phyloP scores from a whole-genome alignment of 805 yeast species.

The Barnettozyma botsteinii region DNA sequence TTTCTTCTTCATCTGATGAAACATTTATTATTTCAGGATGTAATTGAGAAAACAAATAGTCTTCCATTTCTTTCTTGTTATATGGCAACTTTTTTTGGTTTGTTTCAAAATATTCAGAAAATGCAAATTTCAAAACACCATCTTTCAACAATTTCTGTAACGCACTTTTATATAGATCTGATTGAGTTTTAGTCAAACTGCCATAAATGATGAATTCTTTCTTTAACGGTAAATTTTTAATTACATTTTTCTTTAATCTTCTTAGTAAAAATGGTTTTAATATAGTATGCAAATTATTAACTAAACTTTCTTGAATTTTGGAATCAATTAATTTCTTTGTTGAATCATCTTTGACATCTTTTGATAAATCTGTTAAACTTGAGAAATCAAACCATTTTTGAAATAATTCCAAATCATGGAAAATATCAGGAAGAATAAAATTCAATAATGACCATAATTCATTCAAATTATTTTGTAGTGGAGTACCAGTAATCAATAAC shows the following conservation, averaged over 20 bases:
- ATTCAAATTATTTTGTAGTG: constrained; percentile 82
- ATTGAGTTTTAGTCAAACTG: constrained; percentile 58
- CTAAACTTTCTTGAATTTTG: constrained; percentile 53
- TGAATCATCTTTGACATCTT: constrained; percentile 27
- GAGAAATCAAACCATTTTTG: constrained; percentile 93
- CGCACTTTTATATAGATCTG: constrained; percentile 50
- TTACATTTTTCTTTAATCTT: constrained; percentile 70
- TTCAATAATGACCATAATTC: constrained; percentile 92
- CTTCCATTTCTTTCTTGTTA: constrained; percentile 30
- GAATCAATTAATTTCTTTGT: constrained; percentile 49
- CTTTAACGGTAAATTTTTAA: constrained; percentile 73
- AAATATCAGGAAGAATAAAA: constrained; percentile 88
- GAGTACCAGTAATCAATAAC: constrained; percentile 89
- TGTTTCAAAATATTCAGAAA: constrained; percentile 45
- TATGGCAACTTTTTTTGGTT: constrained; percentile 26
- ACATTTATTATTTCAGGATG: constrained; percentile 23
- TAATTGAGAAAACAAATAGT: constrained; percentile 36
- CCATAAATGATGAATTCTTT: constrained; percentile 82
- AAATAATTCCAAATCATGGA: constrained; percentile 82
- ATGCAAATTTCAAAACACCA: constrained; percentile 39
- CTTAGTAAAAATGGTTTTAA: constrained; percentile 83
- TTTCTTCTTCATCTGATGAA: constrained; percentile 12
- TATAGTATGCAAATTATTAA: constrained; percentile 78
- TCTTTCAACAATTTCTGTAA: constrained; percentile 39
- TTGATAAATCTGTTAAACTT: constrained; percentile 40